Base-by-base conservation (phyloP, 805 yeast species). In the Pichia gijzeniarum region DNA sequence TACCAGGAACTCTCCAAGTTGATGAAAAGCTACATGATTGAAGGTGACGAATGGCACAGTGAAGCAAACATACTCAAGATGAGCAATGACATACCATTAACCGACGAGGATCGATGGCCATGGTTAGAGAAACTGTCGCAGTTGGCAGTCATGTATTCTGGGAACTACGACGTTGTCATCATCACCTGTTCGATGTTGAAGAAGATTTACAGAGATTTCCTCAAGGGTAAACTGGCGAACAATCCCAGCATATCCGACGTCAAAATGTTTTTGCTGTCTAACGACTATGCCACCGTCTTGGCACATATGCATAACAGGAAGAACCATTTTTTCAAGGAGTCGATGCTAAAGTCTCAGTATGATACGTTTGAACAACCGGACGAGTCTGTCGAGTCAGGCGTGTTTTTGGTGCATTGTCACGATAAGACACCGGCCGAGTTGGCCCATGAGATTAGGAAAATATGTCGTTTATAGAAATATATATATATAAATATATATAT, bases 91-190 rank as follows among this genome's bases (percentile, higher is more conserved):
- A 72, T 76, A 18, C 95, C 98, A 1, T 69, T 93, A 47, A 77
- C 81, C 0, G 99, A 93, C 59, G 93, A 81, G 2, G 99, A 93
- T 63, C 69, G 99, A 48, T 85, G 91, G 90, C 90, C 76, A 1
- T 93, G 99, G 99, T 72, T 93, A 17, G 63, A 69, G 33, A 60
- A 61, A 33, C 64, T 93, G 12, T 67, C 81, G 3, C 49, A 54
- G 5, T 51, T 52, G 4, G 65, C 80, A 1, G 65, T 76, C 2
- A 50, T 53, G 0, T 55, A 62, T n/a, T 71, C 81, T 4, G 40
- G 54, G 13, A 39, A 55, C 4, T 36, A 39, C 5, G 55, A 33
- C 3, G 52, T 59, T 3, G 66, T 77, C 3, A 74, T 93, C 5
- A 84, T 84, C 1, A 76, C 95, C 4, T 93, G 99, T 60, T 90